phyloP scores from a whole-genome alignment of 805 yeast species.

The Debaryomyces maramus region DNA sequence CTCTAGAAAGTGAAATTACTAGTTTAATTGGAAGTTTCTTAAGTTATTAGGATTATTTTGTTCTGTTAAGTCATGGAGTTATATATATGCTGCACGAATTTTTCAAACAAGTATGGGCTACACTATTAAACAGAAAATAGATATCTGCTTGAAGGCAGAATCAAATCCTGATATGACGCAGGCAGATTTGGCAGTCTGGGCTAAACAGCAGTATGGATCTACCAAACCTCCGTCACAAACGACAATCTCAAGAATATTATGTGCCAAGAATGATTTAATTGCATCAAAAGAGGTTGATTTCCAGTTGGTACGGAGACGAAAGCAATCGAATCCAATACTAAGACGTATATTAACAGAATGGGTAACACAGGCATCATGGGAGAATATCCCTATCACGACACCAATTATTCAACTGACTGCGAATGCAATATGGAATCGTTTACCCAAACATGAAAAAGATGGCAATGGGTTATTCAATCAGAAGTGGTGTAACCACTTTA shows the following conservation, averaged over 20 bases:
- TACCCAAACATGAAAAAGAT: conserved; percentile 54
- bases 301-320: conserved; percentile 51
- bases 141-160: conserved; percentile 66
- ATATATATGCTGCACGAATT: background rate
- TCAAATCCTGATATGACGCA: conserved; percentile 71
- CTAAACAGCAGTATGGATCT: conserved; percentile 52
- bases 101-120: conserved; percentile 46
- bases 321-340: conserved; percentile 54
- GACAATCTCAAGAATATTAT: conserved; percentile 60
- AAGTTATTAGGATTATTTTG: too few relatives aligned
- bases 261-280: conserved; percentile 54
- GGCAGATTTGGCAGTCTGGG: conserved; percentile 64
- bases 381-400: conserved; percentile 60
- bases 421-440: conserved; percentile 58
- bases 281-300: conserved; percentile 53
- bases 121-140: conserved; percentile 62
- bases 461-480: conserved; percentile 66
- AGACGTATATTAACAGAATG: conserved; percentile 65
- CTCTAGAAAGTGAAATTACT: too few relatives aligned
- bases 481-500: conserved; percentile 58
- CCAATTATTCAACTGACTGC: conserved; percentile 67
- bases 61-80: background rate
- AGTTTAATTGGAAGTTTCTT: too few relatives aligned
- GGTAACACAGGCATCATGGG: conserved; percentile 69
- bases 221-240: conserved; percentile 63